Evolutionary conservation across 1,284 basidiomycete genomes (phyloP), one percentile per base, ranked within the genome.

Genomic region (Ustilago trichophora): DNA sequence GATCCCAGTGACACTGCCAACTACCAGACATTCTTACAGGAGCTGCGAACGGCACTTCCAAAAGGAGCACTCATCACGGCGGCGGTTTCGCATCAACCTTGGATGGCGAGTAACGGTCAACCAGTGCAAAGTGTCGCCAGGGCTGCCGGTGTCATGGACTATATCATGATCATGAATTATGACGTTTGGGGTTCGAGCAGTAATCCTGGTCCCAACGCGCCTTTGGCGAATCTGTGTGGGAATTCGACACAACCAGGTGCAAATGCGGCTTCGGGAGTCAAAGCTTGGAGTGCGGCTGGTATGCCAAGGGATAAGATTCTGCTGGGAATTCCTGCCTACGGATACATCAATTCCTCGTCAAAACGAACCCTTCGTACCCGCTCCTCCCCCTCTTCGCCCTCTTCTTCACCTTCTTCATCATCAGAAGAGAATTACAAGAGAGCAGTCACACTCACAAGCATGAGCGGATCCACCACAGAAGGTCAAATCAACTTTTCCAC

Each of bases 1-100:
- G 49, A 62, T 43, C 18, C 55, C 7, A 31, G 44, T 13, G 76
- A 78, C 25, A 65, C 75, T 4, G 51, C 48, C 13, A 78, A 78
- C 29, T 70, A 75, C 47, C 73, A 75, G 42, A 67, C 70, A 3
- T 77, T 78, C 52, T 37, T 78, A 26, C 44, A 26, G 77, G 82
- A 26, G 71, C 76, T 50, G 83, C 84, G 31, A 62, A 59, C 11
- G 83, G 84, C 21, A 82, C 83, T 79, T 50, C 80, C 37, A 85
- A 83, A 85, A 66, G 87, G 60, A 1, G 62, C 67, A 19, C 36
- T 75, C 25, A 53, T 80, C 18, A 76, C 76, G 18, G 75, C 54
- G 1, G 71, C 76, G 12, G 75, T 77, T 1, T 29, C 70, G 10
- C 52, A 63, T 27, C 29, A 32, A 2, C 66, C 71, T 6, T 78